A percentile compares a stretch with the other conserved stretches of the same genome.
phyloP scores from a whole-genome alignment of 192 early-diverging fungal species.

The Phycomyces blakesleeanus region DNA sequence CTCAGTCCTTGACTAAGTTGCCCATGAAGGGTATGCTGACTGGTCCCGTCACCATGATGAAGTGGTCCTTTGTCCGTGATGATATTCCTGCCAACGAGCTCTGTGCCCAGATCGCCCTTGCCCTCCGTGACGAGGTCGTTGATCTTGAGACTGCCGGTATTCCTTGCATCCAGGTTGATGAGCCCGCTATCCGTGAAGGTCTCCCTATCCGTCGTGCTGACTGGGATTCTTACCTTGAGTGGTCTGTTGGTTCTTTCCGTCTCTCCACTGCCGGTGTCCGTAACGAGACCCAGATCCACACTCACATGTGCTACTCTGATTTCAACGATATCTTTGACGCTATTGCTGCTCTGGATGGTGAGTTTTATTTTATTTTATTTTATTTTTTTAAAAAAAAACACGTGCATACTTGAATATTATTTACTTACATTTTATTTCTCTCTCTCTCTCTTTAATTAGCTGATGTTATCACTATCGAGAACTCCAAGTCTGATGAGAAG shows the following conservation, averaged over 20 bases:
- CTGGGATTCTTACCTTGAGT: conserved; percentile 88
- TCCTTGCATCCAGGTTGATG: conserved; percentile 94
- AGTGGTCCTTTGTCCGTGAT: conserved; percentile 99
- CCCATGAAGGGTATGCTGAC: conserved; percentile 99
- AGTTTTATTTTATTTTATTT: conserved; percentile 6
- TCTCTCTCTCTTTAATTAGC: conserved; percentile 27
- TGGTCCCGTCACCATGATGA: conserved; percentile 94
- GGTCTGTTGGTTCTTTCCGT: conserved; percentile 93
- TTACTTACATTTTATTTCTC: background rate
- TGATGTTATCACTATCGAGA: conserved; percentile 98
- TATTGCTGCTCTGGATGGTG: conserved; percentile 83
- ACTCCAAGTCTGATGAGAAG: conserved; percentile 96
- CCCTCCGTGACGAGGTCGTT: conserved; percentile 92
- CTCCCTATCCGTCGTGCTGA: conserved; percentile 86
- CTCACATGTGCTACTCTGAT: conserved; percentile 99
- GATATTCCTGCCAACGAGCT: conserved; percentile 86
- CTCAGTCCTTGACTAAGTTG: conserved; percentile 83
- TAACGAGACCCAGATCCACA: conserved; percentile 93
- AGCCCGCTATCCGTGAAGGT: conserved; percentile 98
- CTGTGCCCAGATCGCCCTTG: conserved; percentile 87
- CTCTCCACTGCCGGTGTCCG: conserved; percentile 82
- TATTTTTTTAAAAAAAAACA: too few relatives aligned
- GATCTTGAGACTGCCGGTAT: conserved; percentile 93
- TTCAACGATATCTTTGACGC: conserved; percentile 98
- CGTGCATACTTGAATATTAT: conserved; percentile 1